These are phyloP conservation scores for Trichophyton mentagrophytes DNA, from an alignment of 2,329 filamentous ascomycete species.

Conservation along the genomic window DNA sequence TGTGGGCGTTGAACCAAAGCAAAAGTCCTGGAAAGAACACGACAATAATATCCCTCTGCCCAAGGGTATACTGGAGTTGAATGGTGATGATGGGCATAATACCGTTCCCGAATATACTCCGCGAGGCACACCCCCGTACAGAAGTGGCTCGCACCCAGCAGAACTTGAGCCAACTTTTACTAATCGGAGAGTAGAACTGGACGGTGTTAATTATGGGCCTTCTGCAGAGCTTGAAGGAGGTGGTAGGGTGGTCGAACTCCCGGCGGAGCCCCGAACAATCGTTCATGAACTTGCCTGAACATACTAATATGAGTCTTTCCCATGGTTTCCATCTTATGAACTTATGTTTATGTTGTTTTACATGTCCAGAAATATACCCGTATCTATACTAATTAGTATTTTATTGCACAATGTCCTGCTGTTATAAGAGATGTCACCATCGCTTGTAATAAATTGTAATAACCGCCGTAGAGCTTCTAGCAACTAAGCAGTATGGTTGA, in stretches of 20 bases:
- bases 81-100: not conserved
- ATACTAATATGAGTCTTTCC: not conserved
- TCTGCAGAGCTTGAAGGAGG: not conserved
- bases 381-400: too few species aligned
- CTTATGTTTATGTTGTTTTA: not conserved
- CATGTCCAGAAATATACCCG: not conserved
- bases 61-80: not conserved
- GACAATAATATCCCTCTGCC: not conserved
- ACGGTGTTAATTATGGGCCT: not conserved
- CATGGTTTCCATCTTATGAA: not conserved
- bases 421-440: too few species aligned
- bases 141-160: not conserved
- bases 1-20: conserved; percentile 1
- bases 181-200: not conserved
- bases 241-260: not conserved
- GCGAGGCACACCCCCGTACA: not conserved
- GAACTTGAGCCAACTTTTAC: conserved; percentile 2
- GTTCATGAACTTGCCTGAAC: conserved; percentile 4
- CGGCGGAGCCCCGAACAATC: not conserved
- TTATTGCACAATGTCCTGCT: too few species aligned
- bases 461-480: too few species aligned
- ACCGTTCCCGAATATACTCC: conserved; percentile 1
- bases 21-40: not conserved
- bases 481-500: too few species aligned
- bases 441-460: too few species aligned